A percentile compares a stretch with the other conserved stretches of the same genome.
Conservation (phyloP, 306 rosid genomes). For the Geum urbanum region DNA sequence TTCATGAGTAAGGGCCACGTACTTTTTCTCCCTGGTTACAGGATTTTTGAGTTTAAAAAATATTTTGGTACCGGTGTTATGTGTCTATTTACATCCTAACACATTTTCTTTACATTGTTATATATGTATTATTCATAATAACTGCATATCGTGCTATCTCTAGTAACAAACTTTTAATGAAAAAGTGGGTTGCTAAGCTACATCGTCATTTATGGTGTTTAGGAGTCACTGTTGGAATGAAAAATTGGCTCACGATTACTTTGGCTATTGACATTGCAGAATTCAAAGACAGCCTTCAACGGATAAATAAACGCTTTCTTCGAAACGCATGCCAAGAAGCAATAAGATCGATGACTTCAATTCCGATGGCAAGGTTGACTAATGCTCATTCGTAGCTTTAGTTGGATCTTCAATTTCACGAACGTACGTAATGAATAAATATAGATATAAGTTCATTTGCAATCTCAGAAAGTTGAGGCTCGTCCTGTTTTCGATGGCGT, state of each 20-base stretch:
- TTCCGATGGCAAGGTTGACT: neutral
- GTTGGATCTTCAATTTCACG: neutral
- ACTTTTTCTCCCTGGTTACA: too few relatives aligned
- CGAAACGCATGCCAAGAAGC: conserved; percentile 36
- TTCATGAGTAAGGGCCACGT: too few relatives aligned
- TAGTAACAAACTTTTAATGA: too few relatives aligned
- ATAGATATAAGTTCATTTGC: neutral
- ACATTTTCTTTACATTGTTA: too few relatives aligned
- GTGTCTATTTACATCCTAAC: too few relatives aligned
- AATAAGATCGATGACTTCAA: conserved; percentile 1
- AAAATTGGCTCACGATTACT: conserved; percentile 56
- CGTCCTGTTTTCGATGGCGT: neutral
- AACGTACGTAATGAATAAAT: neutral
- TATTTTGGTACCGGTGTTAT: too few relatives aligned
- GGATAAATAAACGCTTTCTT: conserved; percentile 52
- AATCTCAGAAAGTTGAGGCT: neutral
- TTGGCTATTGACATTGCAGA: conserved; percentile 34
- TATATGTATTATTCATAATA: too few relatives aligned
- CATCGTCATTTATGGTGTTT: neutral
- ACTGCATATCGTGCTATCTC: too few relatives aligned
- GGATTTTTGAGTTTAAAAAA: too few relatives aligned
- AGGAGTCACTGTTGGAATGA: conserved; percentile 58
- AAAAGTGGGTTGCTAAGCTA: neutral
- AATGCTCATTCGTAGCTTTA: conserved; percentile 5
- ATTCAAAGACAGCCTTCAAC: conserved; percentile 48